phyloP scores from a whole-genome alignment of 176 grass and related monocot genomes.

The Panicum miliaceum region DNA sequence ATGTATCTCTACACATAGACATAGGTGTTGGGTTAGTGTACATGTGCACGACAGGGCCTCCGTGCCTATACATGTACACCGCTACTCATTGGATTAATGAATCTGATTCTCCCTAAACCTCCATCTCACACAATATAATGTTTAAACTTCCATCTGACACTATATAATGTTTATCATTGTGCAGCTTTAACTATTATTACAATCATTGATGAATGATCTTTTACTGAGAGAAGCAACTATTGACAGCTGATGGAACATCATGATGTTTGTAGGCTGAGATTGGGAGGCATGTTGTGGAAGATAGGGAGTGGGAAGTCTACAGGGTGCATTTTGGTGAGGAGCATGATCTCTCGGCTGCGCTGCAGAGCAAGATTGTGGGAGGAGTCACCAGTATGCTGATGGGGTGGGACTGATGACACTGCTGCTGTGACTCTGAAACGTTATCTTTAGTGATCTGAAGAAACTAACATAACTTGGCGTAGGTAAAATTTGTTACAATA shows the following conservation, averaged over 20 bases:
- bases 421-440: not conserved
- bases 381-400: slow-evolving; percentile 75
- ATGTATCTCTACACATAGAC: too few relatives aligned
- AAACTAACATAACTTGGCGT: not conserved
- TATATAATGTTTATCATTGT: not conserved
- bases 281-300: slow-evolving; percentile 58
- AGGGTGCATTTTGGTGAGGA: slow-evolving; percentile 68
- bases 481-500: too few relatives aligned
- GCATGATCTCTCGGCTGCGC: slow-evolving; percentile 47
- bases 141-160: too few relatives aligned
- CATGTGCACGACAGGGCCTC: too few relatives aligned
- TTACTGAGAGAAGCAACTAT: not conserved
- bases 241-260: not conserved
- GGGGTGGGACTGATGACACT: slow-evolving; percentile 67
- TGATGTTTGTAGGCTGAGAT: slow-evolving; percentile 69
- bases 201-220: not conserved
- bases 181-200: not conserved
- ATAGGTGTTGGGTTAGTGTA: too few relatives aligned
- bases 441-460: not conserved
- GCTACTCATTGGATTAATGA: too few relatives aligned
- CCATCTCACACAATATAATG: too few relatives aligned
- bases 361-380: slow-evolving; percentile 50
- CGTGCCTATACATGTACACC: too few relatives aligned
- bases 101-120: too few relatives aligned
- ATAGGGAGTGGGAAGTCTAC: slow-evolving; percentile 88